These are phyloP conservation scores for Periconia digitata DNA, from an alignment of 2,329 filamentous ascomycete species.

Conservation along the genomic window DNA sequence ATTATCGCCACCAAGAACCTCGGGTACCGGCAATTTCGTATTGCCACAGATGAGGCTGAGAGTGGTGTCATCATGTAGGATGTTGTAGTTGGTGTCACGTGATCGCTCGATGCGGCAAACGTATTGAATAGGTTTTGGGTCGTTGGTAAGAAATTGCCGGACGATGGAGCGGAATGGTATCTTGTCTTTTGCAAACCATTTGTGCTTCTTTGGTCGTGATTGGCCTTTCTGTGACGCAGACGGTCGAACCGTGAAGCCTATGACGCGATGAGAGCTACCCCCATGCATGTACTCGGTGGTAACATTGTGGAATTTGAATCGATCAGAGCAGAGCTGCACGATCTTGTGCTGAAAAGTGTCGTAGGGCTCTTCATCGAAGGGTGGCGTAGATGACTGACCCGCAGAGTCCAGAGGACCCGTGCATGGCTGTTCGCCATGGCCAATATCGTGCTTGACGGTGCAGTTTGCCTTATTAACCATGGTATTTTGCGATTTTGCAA, in stretches of 20 bases:
- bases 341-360: conserved; percentile 6
- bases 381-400: background rate
- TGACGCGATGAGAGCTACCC: conserved; percentile 25
- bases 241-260: conserved; percentile 16
- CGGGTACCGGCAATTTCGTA: conserved; percentile 5
- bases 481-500: no score
- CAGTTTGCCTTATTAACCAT: no score
- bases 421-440: no score
- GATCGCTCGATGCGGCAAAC: conserved; percentile 11
- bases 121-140: background rate
- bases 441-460: no score
- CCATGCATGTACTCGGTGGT: conserved; percentile 19
- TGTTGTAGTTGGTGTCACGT: background rate
- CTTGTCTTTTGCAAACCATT: background rate
- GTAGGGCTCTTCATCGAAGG: background rate
- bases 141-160: background rate
- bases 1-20: conserved; percentile 2
- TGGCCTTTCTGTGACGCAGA: no score
- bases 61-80: conserved; percentile 3
- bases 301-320: background rate
- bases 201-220: conserved; percentile 1
- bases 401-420: background rate
- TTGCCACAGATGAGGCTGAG: background rate
- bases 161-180: background rate
- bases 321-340: background rate